Base-by-base conservation (phyloP, 345 rosid genomes). In the Leavenworthia alabamica region DNA sequence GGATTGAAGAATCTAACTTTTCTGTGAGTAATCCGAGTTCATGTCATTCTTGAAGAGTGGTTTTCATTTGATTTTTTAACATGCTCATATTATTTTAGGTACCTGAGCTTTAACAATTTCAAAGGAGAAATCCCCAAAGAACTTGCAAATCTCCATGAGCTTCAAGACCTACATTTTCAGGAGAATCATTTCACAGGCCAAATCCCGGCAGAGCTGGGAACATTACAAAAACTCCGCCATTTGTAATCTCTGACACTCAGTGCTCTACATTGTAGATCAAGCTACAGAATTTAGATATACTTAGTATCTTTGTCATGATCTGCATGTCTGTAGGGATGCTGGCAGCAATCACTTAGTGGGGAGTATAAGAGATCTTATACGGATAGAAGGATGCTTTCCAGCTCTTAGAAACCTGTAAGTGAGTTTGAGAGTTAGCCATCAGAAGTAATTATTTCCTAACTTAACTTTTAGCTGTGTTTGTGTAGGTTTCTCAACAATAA, bases 311-410 rank as follows among this genome's bases (percentile, higher is more conserved):
- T 43, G 12, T 33, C 26, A 66, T 45, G 56, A 17, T 46, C 62
- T 44, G 9, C 47, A 4, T 56, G 11, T 73, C 32, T 60, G 16
- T 68, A 88, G 92, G 78, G 96, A 85, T 85, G 82, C 68, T 70
- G 96, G 96, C 15, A 81, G 76, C 76, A 88, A 85, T 73, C 84
- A 85, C 64, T 75, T 88, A 72, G 86, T 88, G 43, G 96, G 96
- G 45, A 88, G 81, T 12, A 68, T 88, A 39, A 80, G 76, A 66
- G 92, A 88, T 73, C 73, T 88, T 28, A 66, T 84, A 32, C 72
- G 81, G 55, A 56, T 71, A 43, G 81, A 83, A 26, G 92, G 89
- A 57, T 77, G 86, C 67, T 85, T 88, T 64, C 91, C 91, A 59
- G 76, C 86, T 47, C 81, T 88, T 31, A 75, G 92, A 43, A 88